A percentile compares a stretch with the other conserved stretches of the same genome.
These are phyloP conservation scores for Ceratobasidium sp. DNA, from an alignment of 1,284 basidiomycete genomes.

Conservation along the genomic window DNA sequence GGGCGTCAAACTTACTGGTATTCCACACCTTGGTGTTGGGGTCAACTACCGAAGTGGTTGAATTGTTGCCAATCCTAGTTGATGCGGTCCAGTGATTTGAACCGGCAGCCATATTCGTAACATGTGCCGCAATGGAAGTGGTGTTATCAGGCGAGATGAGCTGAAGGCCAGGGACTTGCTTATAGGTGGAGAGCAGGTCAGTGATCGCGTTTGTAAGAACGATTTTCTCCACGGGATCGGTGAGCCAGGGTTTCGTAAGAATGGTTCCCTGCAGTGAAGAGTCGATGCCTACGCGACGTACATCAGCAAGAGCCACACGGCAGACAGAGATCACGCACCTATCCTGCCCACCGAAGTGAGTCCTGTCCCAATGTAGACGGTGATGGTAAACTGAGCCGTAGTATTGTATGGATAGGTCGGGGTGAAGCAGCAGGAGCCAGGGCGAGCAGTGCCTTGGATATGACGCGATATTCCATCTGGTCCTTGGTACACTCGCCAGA, in stretches of 20 bases:
- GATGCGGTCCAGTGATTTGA: conserved; percentile 69
- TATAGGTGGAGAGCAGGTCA: conserved; percentile 47
- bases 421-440: conserved; percentile 64
- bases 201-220: conserved; percentile 60
- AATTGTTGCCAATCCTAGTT: conserved; percentile 56
- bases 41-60: conserved; percentile 59
- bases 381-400: conserved; percentile 64
- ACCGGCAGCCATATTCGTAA: conserved; percentile 50
- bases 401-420: conserved; percentile 62
- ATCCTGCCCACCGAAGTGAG: conserved; percentile 68
- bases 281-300: conserved; percentile 1
- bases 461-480: conserved; percentile 60
- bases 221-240: conserved; percentile 61
- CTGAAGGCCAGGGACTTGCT: conserved; percentile 57
- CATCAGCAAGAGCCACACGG: background rate
- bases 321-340: conserved; percentile 52
- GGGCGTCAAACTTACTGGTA: conserved; percentile 63
- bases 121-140: conserved; percentile 46
- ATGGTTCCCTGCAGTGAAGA: conserved; percentile 59
- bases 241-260: conserved; percentile 64
- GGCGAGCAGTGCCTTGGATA: conserved; percentile 69
- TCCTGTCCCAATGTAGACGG: conserved; percentile 60
- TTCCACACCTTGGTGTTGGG: conserved; percentile 63
- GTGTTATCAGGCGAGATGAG: conserved; percentile 67
- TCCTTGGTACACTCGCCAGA: conserved; percentile 63